These are phyloP conservation scores for Hypoxylon trugodes DNA, from an alignment of 495 filamentous ascomycete genomes.

Conservation along the genomic window DNA sequence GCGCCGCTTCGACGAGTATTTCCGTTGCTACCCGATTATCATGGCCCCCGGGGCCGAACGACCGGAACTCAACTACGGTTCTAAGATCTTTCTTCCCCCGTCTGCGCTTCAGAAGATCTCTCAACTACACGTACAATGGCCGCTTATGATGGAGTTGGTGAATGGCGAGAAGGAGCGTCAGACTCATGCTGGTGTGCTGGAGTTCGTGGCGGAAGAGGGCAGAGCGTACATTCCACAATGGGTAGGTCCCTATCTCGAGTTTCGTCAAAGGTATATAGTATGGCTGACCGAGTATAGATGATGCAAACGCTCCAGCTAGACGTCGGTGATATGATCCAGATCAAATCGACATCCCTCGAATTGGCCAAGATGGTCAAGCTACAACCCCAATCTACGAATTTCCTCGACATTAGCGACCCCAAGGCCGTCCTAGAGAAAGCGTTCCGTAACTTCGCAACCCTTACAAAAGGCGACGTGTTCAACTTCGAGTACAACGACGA, in stretches of 20 bases:
- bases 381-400: conserved; percentile 88
- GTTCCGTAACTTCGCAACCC: conserved; percentile 91
- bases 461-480: conserved; percentile 92
- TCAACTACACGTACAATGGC: conserved; percentile 95
- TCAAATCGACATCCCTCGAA: conserved; percentile 91
- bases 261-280: conserved; percentile 7
- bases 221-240: conserved; percentile 95
- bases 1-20: conserved; percentile 93
- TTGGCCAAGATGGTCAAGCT: conserved; percentile 92
- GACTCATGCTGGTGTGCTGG: conserved; percentile 92
- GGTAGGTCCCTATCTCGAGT: conserved; percentile 61
- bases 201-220: conserved; percentile 97
- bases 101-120: conserved; percentile 96
- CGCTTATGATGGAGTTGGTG: conserved; percentile 93
- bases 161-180: conserved; percentile 81
- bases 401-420: conserved; percentile 95
- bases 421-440: conserved; percentile 98
- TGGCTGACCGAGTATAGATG: conserved; percentile 64
- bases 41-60: conserved; percentile 95
- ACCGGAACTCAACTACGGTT: conserved; percentile 91
- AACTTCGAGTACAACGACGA: conserved; percentile 95
- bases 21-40: conserved; percentile 90
- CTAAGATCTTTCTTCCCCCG: conserved; percentile 95
- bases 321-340: conserved; percentile 90
- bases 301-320: conserved; percentile 92